Percentiles rank a stretch among this genome's conserved stretches.
Evolutionary conservation across 129 eudicot species (phyloP).

Genomic region (Saposhnikovia divaricata): DNA sequence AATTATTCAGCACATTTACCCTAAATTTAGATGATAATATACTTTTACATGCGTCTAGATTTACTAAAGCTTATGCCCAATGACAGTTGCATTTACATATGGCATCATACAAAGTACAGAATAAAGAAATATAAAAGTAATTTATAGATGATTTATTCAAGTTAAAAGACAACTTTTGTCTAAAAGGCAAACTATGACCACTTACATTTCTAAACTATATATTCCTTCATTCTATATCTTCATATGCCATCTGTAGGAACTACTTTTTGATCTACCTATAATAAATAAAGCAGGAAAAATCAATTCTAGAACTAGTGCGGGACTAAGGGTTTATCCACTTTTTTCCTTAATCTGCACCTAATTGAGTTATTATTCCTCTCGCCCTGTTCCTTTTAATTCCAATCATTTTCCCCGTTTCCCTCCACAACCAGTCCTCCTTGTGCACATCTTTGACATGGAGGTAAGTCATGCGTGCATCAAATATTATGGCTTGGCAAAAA

Average conservation of each 20-base stretch:
- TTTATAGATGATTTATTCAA: neutral
- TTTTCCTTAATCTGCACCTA: neutral
- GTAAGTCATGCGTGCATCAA: neutral
- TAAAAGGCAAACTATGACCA: neutral
- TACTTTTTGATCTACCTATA: neutral
- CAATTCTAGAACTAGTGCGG: neutral
- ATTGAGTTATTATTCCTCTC: neutral
- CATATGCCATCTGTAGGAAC: neutral
- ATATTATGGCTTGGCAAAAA: neutral
- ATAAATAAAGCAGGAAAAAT: neutral
- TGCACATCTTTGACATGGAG: neutral
- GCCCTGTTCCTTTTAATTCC: neutral
- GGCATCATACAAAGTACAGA: neutral
- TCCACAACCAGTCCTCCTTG: neutral
- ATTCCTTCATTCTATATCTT: neutral
- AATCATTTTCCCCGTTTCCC: neutral
- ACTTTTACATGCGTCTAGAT: too few species aligned
- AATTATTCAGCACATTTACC: neutral
- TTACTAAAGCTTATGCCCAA: neutral
- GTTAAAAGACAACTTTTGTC: neutral
- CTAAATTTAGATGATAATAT: neutral
- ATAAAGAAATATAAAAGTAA: neutral
- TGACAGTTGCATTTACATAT: neutral
- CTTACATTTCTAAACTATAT: neutral
- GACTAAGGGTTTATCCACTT: neutral